These are phyloP conservation scores for Tephrocybe sp. DNA, from an alignment of 768 basidiomycete genomes.

Conservation along the genomic window DNA sequence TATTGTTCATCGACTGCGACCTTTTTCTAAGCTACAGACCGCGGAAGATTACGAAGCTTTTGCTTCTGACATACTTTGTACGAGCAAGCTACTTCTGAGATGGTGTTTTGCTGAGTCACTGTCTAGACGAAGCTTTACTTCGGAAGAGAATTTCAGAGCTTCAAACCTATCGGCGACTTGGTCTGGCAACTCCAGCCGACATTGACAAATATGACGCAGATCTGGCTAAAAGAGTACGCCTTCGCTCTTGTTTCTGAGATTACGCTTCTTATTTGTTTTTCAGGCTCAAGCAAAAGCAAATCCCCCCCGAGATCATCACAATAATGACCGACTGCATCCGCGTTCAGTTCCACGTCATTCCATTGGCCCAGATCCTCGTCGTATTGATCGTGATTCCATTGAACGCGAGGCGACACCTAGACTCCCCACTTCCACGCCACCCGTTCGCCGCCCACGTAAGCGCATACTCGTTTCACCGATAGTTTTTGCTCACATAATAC, in stretches of 20 bases:
- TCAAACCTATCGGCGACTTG: slow-evolving; percentile 85
- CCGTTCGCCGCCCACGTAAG: slow-evolving; percentile 46
- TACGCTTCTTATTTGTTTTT: not conserved
- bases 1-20: slow-evolving; percentile 82
- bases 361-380: slow-evolving; percentile 51
- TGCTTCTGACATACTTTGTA: slow-evolving; percentile 87
- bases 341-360: slow-evolving; percentile 52
- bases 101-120: not conserved
- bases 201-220: slow-evolving; percentile 88
- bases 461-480: not conserved
- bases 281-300: slow-evolving; percentile 65
- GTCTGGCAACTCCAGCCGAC: slow-evolving; percentile 80
- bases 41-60: slow-evolving; percentile 90
- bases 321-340: slow-evolving; percentile 49
- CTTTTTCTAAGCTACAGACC: slow-evolving; percentile 88
- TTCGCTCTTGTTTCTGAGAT: slow-evolving; percentile 5
- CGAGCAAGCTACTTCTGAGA: slow-evolving; percentile 21
- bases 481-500: not conserved
- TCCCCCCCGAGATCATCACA: slow-evolving; percentile 51
- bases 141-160: slow-evolving; percentile 88
- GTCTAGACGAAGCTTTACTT: slow-evolving; percentile 78
- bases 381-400: slow-evolving; percentile 50
- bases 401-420: slow-evolving; percentile 64
- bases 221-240: slow-evolving; percentile 60
- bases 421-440: slow-evolving; percentile 30